Percentiles rank a stretch among this genome's conserved stretches.
These are phyloP conservation scores for Coniochaeta pulveracea DNA, from an alignment of 2,329 filamentous ascomycete genomes.

Conservation along the genomic window DNA sequence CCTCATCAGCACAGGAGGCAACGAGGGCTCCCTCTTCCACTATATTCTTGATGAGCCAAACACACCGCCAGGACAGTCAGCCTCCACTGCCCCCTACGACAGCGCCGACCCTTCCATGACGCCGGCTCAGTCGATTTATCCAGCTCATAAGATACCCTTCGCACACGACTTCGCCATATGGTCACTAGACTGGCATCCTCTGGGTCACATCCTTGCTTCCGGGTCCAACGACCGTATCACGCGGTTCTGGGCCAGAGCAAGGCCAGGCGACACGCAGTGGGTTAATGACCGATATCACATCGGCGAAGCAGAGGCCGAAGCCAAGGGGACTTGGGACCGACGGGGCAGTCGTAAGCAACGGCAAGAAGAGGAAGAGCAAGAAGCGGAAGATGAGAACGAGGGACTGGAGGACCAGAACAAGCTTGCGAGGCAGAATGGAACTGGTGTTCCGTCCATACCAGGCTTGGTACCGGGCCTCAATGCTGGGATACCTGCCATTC, in stretches of 20 bases:
- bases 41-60: constrained; percentile 96
- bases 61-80: constrained; percentile 59
- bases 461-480: no score
- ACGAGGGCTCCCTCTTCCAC: constrained; percentile 82
- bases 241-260: constrained; percentile 86
- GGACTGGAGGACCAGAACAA: constrained; percentile 86
- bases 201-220: constrained; percentile 89
- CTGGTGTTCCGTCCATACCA: constrained; percentile 46
- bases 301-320: constrained; percentile 84
- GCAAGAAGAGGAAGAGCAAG: constrained; percentile 87
- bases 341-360: constrained; percentile 66
- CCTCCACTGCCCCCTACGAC: constrained; percentile 74
- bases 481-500: constrained; percentile 33
- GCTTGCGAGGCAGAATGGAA: constrained; percentile 45
- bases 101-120: constrained; percentile 67
- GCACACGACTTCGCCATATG: constrained; percentile 94
- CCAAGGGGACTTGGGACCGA: constrained; percentile 87
- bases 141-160: constrained; percentile 74
- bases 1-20: constrained; percentile 79
- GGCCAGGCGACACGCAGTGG: constrained; percentile 77
- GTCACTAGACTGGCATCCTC: constrained; percentile 95
- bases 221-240: constrained; percentile 96
- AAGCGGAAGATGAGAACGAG: constrained; percentile 86
- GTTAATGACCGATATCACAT: constrained; percentile 92
- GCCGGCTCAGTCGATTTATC: constrained; percentile 82